Evolutionary conservation across 331 rosid species (phyloP), one percentile per base, ranked within the genome.

Genomic region (Prunus yedoensis): DNA sequence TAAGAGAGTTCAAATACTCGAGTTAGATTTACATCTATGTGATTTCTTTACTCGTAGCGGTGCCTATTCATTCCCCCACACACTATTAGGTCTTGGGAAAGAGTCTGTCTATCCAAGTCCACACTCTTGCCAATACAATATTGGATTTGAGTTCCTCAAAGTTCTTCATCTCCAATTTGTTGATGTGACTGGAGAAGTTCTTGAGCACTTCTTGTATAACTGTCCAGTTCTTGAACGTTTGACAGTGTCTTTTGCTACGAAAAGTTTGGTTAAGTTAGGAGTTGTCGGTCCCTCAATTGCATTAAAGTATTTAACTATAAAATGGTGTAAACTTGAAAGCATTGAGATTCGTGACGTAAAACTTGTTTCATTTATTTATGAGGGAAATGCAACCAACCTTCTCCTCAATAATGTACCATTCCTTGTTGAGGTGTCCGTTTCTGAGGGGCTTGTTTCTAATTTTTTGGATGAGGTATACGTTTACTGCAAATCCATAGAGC

Each of bases 381-480:
- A 18, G 23, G 58, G 58, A 18, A 0, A 1, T 0, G 10, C 11
- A 7, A 7, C 18, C 2, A 18, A 53, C 11, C 0, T 53, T n/a
- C 58, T 17, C 18, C 9, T 53, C 23, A 17, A 23, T 53, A 53
- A 53, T 14, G 58, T 53, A 16, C 58, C 58, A 2, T 2, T 53
- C 10, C 58, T 53, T 1, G 58, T 53, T 7, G 58, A 53, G 58
- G 58, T 53, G 18, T 18, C 1, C 21, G 1, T 53, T 18, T 17
- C 57, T 2, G 9, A 4, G 13, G 0, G 16, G 52, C 6, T 1
- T 35, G 8, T 5, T 5, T 0, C 0, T 35, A 35, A 0, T 35
- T 4, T 32, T 0, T 4, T 0, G 7, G 41, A 5, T 1, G 41
- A 35, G 7, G 6, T 5, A 35, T 0, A 35, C 41, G 0, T 49